These are phyloP conservation scores for Hypoxylon sp. DNA, from an alignment of 2,329 filamentous ascomycete species.

Conservation along the genomic window DNA sequence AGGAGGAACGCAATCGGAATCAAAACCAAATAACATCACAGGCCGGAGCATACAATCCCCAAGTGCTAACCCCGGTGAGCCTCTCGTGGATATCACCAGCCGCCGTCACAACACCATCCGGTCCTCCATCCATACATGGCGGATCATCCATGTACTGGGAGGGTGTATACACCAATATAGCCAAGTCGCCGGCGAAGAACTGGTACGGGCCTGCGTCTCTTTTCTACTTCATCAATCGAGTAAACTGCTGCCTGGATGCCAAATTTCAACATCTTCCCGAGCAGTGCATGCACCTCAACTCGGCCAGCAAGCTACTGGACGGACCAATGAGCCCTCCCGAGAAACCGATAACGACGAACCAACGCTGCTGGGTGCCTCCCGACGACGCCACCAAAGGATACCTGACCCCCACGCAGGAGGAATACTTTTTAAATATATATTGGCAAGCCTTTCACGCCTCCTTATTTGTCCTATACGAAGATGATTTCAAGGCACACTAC, in stretches of 20 bases:
- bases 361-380: not conserved
- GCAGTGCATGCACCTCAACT: conserved; percentile 42
- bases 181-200: conserved; percentile 45
- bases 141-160: conserved; percentile 45
- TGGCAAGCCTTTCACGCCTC: conserved; percentile 56
- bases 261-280: conserved; percentile 41
- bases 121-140: conserved; percentile 6
- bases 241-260: conserved; percentile 46
- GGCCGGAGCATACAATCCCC: not conserved
- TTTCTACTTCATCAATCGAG: conserved; percentile 51
- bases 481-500: conserved; percentile 54
- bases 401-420: conserved; percentile 52
- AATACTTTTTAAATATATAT: conserved; percentile 56
- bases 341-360: not conserved
- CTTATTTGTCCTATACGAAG: conserved; percentile 53
- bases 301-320: conserved; percentile 20
- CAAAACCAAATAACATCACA: not conserved
- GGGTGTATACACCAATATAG: conserved; percentile 47
- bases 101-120: not conserved
- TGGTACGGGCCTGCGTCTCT: conserved; percentile 53
- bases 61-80: conserved; percentile 9
- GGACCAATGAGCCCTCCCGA: conserved; percentile 18
- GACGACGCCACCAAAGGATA: conserved; percentile 36
- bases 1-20: conserved; percentile 16
- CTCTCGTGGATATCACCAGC: conserved; percentile 3